Evolutionary conservation across 139 green algal genomes (phyloP).

Genomic region (Micromonas pusilla): DNA sequence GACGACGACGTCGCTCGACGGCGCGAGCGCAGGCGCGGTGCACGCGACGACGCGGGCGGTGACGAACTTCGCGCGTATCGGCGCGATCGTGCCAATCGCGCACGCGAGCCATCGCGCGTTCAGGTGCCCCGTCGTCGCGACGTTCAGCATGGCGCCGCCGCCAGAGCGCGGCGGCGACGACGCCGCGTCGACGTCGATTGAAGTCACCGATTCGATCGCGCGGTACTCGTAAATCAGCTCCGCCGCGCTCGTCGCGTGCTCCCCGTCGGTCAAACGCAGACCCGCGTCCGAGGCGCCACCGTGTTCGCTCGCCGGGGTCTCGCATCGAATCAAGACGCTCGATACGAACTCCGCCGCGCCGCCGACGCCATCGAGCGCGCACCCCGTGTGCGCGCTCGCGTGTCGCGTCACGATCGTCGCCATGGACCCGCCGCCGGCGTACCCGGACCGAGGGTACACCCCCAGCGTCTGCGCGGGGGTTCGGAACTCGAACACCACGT

Average conservation of each 20-base stretch:
- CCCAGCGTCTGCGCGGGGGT: background rate
- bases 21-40: background rate
- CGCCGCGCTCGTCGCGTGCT: background rate
- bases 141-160: background rate
- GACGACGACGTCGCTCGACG: background rate
- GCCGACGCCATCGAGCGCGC: background rate
- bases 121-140: background rate
- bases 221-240: no score
- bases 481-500: background rate
- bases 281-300: no score
- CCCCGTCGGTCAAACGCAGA: background rate
- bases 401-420: background rate
- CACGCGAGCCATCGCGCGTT: background rate
- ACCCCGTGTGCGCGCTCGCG: background rate
- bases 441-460: background rate
- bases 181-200: no score
- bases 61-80: background rate
- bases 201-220: background rate
- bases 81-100: slow-evolving; percentile 8
- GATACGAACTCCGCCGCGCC: background rate
- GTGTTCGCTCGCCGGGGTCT: background rate
- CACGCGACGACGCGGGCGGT: background rate
- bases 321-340: background rate
- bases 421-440: background rate
- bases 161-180: no score